Evolutionary conservation across 495 filamentous ascomycete species (phyloP), one percentile per base, ranked within the genome.

Genomic region (Penicillium crystallinum): DNA sequence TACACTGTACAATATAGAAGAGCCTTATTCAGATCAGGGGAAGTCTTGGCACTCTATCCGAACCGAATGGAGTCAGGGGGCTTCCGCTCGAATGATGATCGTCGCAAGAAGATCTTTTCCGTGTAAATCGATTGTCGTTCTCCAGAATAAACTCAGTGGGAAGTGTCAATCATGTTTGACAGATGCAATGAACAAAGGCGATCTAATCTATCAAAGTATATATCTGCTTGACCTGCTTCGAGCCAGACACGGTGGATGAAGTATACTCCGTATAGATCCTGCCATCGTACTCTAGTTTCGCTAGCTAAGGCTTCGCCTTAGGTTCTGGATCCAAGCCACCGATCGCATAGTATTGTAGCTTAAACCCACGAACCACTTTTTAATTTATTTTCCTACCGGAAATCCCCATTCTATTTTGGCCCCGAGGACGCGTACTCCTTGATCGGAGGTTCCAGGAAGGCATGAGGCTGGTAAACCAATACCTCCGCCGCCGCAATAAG

Each of bases 371-470:
- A 47, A 35, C 44, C 44, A 36, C 7, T 25, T 34, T 46, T 46
- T 23, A 40, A 43, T 29, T 17, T 11, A 41, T 29, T 29, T 27
- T 27, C 23, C 7, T 3, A 3, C 3, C 7, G 7, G 3, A 27
- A 7, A 17, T 25, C 12, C 15, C 19, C 3, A 4, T 38, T 19
- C 5, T 27, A 38, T 6, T 14, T 34, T 36, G 21, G 12, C 21
- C 9, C 42, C 30, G 36, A 34, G 27, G 48, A 55, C 38, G 61
- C 64, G 57, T 69, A 69, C 19, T 19, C 52, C 23, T n/a, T 41
- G 42, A 67, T 57, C 11, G 53, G 9, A 34, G 61, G 59, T 40
- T 62, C 65, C 12, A 34, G 21, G 15, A 34, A 42, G 5, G 47
- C 36, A 52, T 49, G 57, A 22, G 51, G 55, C 18, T 15, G 14